Evolutionary conservation across 768 basidiomycete species (phyloP).

Genomic region (Hericium rajendrae): DNA sequence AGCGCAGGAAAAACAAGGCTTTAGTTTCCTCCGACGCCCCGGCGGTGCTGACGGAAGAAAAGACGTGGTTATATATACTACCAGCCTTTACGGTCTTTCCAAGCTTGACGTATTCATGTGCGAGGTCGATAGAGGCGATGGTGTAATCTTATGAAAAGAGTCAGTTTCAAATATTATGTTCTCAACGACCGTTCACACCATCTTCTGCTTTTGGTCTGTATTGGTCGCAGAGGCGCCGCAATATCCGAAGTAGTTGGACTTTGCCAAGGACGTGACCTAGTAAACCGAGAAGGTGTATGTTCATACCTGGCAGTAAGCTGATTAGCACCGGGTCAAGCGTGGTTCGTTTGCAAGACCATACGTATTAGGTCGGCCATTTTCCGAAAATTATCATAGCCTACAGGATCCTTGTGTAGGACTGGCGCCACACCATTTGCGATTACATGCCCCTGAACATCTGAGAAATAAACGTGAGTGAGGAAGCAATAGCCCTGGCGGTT

Average conservation of each 20-base stretch:
- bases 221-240: conserved; percentile 8
- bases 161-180: neutral
- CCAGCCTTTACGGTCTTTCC: conserved; percentile 66
- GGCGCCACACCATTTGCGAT: neutral
- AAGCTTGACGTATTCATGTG: conserved; percentile 68
- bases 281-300: conserved; percentile 10
- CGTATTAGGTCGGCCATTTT: conserved; percentile 9
- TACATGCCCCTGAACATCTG: too few species aligned
- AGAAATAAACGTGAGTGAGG: too few species aligned
- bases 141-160: conserved; percentile 43
- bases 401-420: neutral
- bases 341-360: neutral
- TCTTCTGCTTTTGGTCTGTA: conserved; percentile 24
- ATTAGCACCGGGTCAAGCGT: neutral
- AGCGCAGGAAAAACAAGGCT: conserved; percentile 49
- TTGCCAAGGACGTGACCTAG: conserved; percentile 11
- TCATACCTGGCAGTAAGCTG: conserved; percentile 5
- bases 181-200: conserved; percentile 28
- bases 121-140: conserved; percentile 57
- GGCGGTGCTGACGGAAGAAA: conserved; percentile 34
- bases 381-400: neutral
- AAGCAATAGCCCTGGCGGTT: too few species aligned
- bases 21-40: conserved; percentile 42
- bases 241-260: conserved; percentile 10
- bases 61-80: conserved; percentile 50